These are phyloP conservation scores for Penicillium janthinellum DNA, from an alignment of 2,329 filamentous ascomycete genomes.

Conservation along the genomic window DNA sequence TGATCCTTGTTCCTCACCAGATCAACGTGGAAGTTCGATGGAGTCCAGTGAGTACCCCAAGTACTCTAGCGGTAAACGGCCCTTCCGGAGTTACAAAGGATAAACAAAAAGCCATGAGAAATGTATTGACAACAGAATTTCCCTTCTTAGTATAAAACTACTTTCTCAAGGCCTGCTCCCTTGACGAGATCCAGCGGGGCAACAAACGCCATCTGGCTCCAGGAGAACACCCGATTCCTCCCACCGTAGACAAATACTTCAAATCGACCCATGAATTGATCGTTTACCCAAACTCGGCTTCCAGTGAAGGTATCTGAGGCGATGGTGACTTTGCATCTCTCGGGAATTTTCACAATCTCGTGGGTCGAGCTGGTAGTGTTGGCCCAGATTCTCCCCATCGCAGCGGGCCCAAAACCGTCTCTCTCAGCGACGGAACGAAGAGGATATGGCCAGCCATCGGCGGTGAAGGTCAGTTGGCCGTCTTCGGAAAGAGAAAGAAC, in stretches of 20 bases:
- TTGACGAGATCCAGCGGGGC: conserved; percentile 46
- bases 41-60: too few relatives aligned
- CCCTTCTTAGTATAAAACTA: neutral
- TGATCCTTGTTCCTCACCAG: too few relatives aligned
- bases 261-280: conserved; percentile 52
- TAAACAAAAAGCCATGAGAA: too few relatives aligned
- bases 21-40: too few relatives aligned
- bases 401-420: conserved; percentile 51
- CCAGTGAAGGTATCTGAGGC: conserved; percentile 51
- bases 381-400: conserved; percentile 56
- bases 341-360: conserved; percentile 39
- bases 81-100: too few relatives aligned
- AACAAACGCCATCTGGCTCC: conserved; percentile 61
- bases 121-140: too few relatives aligned
- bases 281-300: conserved; percentile 53
- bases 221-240: conserved; percentile 54
- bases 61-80: too few relatives aligned
- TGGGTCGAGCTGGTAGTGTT: conserved; percentile 53
- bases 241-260: conserved; percentile 59
- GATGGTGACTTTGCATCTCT: conserved; percentile 44
- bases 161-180: conserved; percentile 11
- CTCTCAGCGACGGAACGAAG: conserved; percentile 48
- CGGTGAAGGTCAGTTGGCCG: conserved; percentile 46
- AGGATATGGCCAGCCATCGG: conserved; percentile 52
- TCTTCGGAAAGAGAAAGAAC: conserved; percentile 40